These are phyloP conservation scores for Pseudozyma sp. DNA, from an alignment of 1,284 basidiomycete species.

Conservation along the genomic window DNA sequence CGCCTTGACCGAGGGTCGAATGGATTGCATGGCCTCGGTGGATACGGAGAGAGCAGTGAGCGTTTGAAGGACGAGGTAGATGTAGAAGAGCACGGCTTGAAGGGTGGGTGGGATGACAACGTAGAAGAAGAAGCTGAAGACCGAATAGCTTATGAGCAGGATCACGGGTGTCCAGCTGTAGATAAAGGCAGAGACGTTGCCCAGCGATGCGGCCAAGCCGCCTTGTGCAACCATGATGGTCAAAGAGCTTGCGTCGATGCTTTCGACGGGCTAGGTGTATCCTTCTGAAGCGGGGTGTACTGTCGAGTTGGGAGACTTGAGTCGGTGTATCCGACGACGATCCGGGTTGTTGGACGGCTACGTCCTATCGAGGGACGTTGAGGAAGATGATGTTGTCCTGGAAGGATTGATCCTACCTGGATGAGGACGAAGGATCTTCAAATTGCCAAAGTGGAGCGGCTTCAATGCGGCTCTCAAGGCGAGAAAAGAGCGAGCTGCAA, in stretches of 20 bases:
- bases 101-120: conserved; percentile 49
- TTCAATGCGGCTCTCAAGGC: too few species aligned
- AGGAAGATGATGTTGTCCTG: too few species aligned
- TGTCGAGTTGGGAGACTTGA: too few species aligned
- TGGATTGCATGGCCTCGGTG: conserved; percentile 57
- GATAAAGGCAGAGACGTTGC: conserved; percentile 47
- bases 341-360: too few species aligned
- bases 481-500: too few species aligned
- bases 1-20: conserved; percentile 53
- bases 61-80: conserved; percentile 51
- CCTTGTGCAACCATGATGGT: conserved; percentile 17
- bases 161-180: conserved; percentile 55
- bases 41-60: conserved; percentile 53
- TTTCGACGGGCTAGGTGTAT: too few species aligned
- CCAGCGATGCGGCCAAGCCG: conserved; percentile 22
- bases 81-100: conserved; percentile 56
- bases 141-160: conserved; percentile 39
- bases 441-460: too few species aligned
- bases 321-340: too few species aligned
- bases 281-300: too few species aligned
- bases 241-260: not conserved
- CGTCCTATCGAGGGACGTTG: too few species aligned
- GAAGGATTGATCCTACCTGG: too few species aligned
- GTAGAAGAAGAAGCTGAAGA: conserved; percentile 56
- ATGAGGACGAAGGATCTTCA: too few species aligned